Conservation (phyloP, 1,284 basidiomycete genomes). For the Exobasidium cylindrosporum region DNA sequence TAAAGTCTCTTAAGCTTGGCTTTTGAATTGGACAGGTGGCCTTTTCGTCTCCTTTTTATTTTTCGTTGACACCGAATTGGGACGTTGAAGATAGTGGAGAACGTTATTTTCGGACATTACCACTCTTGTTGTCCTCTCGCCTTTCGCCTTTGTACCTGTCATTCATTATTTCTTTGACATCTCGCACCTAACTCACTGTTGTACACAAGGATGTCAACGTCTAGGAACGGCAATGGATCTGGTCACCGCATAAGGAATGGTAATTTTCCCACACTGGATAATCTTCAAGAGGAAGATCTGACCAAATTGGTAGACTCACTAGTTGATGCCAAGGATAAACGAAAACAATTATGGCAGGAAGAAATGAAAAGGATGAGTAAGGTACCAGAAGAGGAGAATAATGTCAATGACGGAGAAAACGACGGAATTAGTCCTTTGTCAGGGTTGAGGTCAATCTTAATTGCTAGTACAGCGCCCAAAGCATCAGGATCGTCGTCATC, state of each 20-base stretch:
- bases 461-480: neutral
- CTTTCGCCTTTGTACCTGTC: no score
- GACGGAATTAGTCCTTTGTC: neutral
- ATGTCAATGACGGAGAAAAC: neutral
- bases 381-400: neutral
- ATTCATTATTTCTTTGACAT: no score
- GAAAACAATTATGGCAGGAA: neutral
- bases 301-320: neutral
- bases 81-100: no score
- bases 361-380: neutral
- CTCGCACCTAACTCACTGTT: no score
- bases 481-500: neutral
- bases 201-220: neutral
- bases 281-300: neutral
- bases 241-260: neutral
- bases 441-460: neutral
- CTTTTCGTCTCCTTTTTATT: no score
- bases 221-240: neutral
- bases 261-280: neutral
- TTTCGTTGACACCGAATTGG: no score
- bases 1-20: no score
- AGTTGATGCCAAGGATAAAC: neutral
- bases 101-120: no score
- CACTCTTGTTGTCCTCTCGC: no score
- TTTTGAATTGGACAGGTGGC: no score